Percentiles rank a stretch among this genome's conserved stretches.
Conservation (phyloP, 257 asterid species). For the Galeopsis tetrahit region DNA sequence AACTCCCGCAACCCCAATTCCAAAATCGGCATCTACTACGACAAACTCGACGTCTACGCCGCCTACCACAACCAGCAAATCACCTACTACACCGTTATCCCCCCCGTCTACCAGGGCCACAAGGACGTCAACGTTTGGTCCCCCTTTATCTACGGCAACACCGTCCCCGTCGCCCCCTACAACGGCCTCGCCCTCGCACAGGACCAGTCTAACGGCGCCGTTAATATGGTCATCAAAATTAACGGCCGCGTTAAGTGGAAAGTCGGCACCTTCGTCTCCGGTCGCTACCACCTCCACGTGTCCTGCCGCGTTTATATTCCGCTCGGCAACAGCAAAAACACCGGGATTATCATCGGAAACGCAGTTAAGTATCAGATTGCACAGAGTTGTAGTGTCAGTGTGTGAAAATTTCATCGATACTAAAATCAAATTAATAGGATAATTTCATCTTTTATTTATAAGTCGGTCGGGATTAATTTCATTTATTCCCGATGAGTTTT, state of each 20-base stretch:
- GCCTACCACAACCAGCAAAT: constrained; percentile 73
- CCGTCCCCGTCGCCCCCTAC: constrained; percentile 83
- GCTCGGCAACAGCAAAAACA: constrained; percentile 40
- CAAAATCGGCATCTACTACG: constrained; percentile 72
- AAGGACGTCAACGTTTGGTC: constrained; percentile 82
- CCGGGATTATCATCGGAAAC: constrained; percentile 55
- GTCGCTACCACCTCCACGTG: constrained; percentile 70
- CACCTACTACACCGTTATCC: constrained; percentile 69
- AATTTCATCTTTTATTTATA: background rate
- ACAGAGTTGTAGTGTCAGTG: constrained; percentile 61
- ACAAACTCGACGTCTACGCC: constrained; percentile 54
- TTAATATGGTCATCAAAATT: constrained; percentile 48
- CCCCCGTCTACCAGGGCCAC: constrained; percentile 83
- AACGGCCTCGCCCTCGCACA: constrained; percentile 59
- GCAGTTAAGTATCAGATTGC: constrained; percentile 74
- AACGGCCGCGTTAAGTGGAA: constrained; percentile 78
- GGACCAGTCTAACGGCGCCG: constrained; percentile 63
- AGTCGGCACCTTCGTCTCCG: constrained; percentile 60
- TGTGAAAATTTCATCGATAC: constrained; percentile 33
- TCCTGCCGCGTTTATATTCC: constrained; percentile 67
- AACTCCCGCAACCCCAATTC: constrained; percentile 77
- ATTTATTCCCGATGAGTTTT: constrained; percentile 7
- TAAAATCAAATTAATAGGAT: background rate
- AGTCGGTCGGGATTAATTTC: too few relatives aligned
- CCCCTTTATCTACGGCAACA: constrained; percentile 64